A percentile compares a stretch with the other conserved stretches of the same genome.
phyloP scores from a whole-genome alignment of 306 rosid genomes.

The Prunus persica region Prunus_persica_NCBIv2 NC_034015.1:18915501-18916000 shows the following conservation, averaged over 20 bases:
- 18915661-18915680: conserved; percentile 3
- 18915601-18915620: conserved; percentile 99
- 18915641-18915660: not conserved
- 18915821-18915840: conserved; percentile 98
- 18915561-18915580: conserved; percentile 34
- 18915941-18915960: conserved; percentile 9
- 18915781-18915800: conserved; percentile 61
- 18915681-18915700: not conserved
- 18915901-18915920: conserved; percentile 29
- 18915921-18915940: conserved; percentile 14
- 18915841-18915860: conserved; percentile 97
- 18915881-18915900: conserved; percentile 99
- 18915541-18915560: conserved; percentile 12
- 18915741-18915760: not conserved
- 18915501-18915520: not conserved
- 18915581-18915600: conserved; percentile 99
- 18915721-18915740: not conserved
- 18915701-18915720: not conserved
- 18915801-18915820: conserved; percentile 97
- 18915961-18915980: conserved; percentile 25
- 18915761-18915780: conserved; percentile 17
- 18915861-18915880: conserved; percentile 99
- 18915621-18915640: conserved; percentile 37
- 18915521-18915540: conserved; percentile 27
- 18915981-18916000: conserved; percentile 94